Evolutionary conservation across 139 green algal genomes (phyloP), one percentile per base, ranked within the genome.

Genomic region (Chlorella vulgaris): DNA sequence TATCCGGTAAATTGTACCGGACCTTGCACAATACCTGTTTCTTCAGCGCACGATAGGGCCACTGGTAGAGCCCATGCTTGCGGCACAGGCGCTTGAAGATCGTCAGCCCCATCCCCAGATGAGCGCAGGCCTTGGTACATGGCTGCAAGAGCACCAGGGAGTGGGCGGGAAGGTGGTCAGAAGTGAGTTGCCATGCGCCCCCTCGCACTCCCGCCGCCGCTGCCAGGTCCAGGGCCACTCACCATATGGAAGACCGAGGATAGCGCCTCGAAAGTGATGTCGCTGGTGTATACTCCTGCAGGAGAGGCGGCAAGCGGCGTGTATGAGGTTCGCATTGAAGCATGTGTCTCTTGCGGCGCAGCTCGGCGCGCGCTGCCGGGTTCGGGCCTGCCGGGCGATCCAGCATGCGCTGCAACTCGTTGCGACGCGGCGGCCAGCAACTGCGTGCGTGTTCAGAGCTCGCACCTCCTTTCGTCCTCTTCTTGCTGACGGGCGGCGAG

Each of bases 21-120:
- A n/a, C n/a, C n/a, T n/a, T n/a, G n/a, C n/a, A n/a, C n/a, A n/a
- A 6, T 42, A 60, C 69, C 69, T 61, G 40, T n/a, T 76, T 60
- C 42, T 76, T 76, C 7, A 76, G 69, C 0, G 69, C 43, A 13
- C 69, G 40, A 29, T 76, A 76, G 7, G 69, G 69, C 69, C 69
- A 76, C 21, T 39, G 69, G 21, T 61, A 39, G n/a, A 76, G 40
- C 13, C 69, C 69, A n/a, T 55, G 50, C 69, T 76, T 76, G 40
- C 69, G 69, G 40, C 69, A 76, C 1, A 76, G 69, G 42, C 69
- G 40, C 69, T 76, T 76, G n/a, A 76, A 76, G 19, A 76, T 76
- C n/a, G 69, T 76, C 8, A 76, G 40, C 1, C 69, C 69, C n/a
- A 76, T n/a, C 5, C 69, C 69, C 40, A 76, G 42, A 8, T 29